Base-by-base conservation (phyloP, 2,329 filamentous ascomycete species). In the Talaromyces sp. region DNA sequence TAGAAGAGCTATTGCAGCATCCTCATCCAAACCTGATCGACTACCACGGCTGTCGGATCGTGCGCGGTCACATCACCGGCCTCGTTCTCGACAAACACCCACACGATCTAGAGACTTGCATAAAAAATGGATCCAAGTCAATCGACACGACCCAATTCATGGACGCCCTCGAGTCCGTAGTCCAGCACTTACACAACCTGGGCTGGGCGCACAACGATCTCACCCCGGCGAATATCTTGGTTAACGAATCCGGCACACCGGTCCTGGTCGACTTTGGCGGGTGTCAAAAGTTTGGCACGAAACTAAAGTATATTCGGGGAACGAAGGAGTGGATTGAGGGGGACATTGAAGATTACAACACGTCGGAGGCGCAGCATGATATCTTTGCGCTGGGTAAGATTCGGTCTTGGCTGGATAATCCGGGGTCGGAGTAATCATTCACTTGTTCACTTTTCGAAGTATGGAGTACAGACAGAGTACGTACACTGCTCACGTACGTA, bases 121-220 rank as follows among this genome's bases (percentile, higher is more conserved):
- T 40, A 6, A n/a, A n/a, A n/a, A 40, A n/a, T 6, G 36, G 36
- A 40, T 1, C 16, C 14, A 40, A n/a, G 16, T n/a, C 16, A 40
- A 5, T 40, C 16, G 16, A 40, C 1, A 40, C 7, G 14, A 2
- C 36, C 5, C 36, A 7, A n/a, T 40, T 40, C 36, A 40, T 40
- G 36, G 36, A 3, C 36, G 36, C 36, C 5, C 36, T 66, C 44
- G 14, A 53, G 44, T 27, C 9, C 42, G 93, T 92, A n/a, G 82
- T 96, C 33, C 86, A 87, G 65, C 91, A 96, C 73, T 80, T 96
- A 8, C 93, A 96, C 76, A 86, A 85, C 42, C 82, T 96, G 53
- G 87, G 91, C 57, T 95, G 96, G 69, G 92, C 96, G 2, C 93
- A 96, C 74, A 89, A 93, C 59, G 93, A 96, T 69, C 86, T 96